Base-by-base conservation (phyloP, 2,329 filamentous ascomycete species). In the Biscogniauxia sp. region DNA sequence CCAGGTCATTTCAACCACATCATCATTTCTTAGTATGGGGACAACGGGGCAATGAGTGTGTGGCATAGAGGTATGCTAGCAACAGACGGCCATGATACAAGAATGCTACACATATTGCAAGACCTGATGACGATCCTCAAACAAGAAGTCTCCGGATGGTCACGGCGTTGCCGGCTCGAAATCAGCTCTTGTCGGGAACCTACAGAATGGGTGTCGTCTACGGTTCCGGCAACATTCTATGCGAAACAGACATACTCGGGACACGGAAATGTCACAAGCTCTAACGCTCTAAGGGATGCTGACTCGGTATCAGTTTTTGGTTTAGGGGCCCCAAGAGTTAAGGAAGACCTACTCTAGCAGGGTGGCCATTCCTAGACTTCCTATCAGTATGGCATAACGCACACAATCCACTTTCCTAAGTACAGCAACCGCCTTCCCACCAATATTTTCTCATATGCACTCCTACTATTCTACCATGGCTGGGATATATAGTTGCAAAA, bases 1-100 rank as follows among this genome's bases (percentile, higher is more conserved):
- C 90, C 90, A 0, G 90, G 90, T 1, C 90, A 93, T 72, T 93
- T 92, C 72, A 92, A 90, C 70, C 90, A 93, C 75, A 91, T 93
- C 61, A 86, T 92, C 64, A 82, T 87, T 69, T 85, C 84, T 54
- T 87, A 85, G 79, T 64, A 66, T 57, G 63, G 56, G 28, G 55
- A 61, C 20, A 51, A 64, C 32, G 54, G 15, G 32, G 26, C 17
- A 15, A 51, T 28, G 41, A 55, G 23, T 8, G 19, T 13, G 13
- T 66, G 61, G 62, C 60, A 63, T 41, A 53, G 55, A 3, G 57
- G 61, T 45, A 56, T 61, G 37, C 26, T 51, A 9, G 41, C 41
- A 32, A 19, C 19, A 23, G 19, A 17, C 41, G 3, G 41, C 28
- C 15, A 56, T 52, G 32, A 58, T 28, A 6, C 51, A 3, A 37